Conservation (phyloP, 2,329 filamentous ascomycete genomes). For the Trichothecium roseum region DNA sequence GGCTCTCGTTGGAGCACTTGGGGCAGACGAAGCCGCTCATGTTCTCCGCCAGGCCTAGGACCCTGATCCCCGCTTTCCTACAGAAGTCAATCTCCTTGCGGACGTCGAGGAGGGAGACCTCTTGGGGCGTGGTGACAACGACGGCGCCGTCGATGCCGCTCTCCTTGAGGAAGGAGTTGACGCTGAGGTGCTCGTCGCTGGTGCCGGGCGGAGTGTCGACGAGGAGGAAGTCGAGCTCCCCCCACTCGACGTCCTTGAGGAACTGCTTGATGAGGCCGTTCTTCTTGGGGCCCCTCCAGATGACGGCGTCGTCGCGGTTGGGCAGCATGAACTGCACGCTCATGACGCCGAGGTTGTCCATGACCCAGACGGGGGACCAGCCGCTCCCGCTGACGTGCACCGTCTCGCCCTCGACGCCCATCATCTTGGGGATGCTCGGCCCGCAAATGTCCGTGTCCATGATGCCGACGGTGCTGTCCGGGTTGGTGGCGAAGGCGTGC, state of each 20-base stretch:
- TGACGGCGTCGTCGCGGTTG: slow-evolving; percentile 85
- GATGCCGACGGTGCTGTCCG: slow-evolving; percentile 71
- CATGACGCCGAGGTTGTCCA: slow-evolving; percentile 92
- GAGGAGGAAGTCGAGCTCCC: slow-evolving; percentile 82
- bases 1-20: slow-evolving; percentile 68
- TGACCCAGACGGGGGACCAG: slow-evolving; percentile 93
- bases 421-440: slow-evolving; percentile 95
- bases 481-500: slow-evolving; percentile 78
- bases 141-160: slow-evolving; percentile 90
- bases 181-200: slow-evolving; percentile 87
- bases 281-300: slow-evolving; percentile 97
- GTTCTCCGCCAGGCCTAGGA: slow-evolving; percentile 90
- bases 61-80: slow-evolving; percentile 78
- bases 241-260: slow-evolving; percentile 96
- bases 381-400: slow-evolving; percentile 84
- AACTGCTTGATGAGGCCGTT: slow-evolving; percentile 98
- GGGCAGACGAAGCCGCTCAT: slow-evolving; percentile 97
- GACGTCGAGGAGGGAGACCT: slow-evolving; percentile 85
- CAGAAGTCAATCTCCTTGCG: slow-evolving; percentile 98
- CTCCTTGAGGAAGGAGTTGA: slow-evolving; percentile 85
- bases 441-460: slow-evolving; percentile 99
- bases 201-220: slow-evolving; percentile 96
- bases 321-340: slow-evolving; percentile 98
- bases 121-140: slow-evolving; percentile 88
- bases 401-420: slow-evolving; percentile 88